A percentile compares a stretch with the other conserved stretches of the same genome.
These are phyloP conservation scores for Xylariaceae sp. DNA, from an alignment of 2,329 filamentous ascomycete genomes.

Conservation along the genomic window DNA sequence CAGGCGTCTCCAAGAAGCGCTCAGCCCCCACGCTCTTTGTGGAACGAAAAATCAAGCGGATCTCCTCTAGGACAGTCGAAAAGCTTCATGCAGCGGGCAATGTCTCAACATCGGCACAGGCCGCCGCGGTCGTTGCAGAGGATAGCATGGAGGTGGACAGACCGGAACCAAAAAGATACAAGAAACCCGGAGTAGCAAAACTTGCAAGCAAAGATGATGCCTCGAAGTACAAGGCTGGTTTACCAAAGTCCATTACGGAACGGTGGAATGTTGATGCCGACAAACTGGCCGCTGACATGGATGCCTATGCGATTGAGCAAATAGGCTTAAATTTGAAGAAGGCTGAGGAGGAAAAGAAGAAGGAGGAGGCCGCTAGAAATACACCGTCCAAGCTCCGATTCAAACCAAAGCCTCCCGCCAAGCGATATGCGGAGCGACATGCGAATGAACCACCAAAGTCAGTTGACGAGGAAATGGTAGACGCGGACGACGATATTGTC, in stretches of 20 bases:
- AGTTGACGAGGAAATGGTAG: constrained; percentile 22
- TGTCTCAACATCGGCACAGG: constrained; percentile 2
- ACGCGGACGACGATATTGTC: constrained; percentile 27
- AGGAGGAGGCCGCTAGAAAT: constrained; percentile 14
- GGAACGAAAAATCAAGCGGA: constrained; percentile 41
- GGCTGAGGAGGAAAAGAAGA: constrained; percentile 38
- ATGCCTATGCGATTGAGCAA: constrained; percentile 51
- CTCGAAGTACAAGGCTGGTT: constrained; percentile 19
- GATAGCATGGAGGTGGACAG: constrained; percentile 19
- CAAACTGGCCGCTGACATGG: constrained; percentile 27
- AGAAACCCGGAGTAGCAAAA: constrained; percentile 31
- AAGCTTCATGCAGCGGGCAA: constrained; percentile 17
- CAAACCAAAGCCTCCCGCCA: constrained; percentile 51
- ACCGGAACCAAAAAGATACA: constrained; percentile 24
- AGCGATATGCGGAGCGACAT: constrained; percentile 53
- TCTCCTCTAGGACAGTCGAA: constrained; percentile 18
- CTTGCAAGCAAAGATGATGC: constrained; percentile 12
- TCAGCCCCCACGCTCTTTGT: constrained; percentile 49
- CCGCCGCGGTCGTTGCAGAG: constrained; percentile 7
- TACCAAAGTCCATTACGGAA: constrained; percentile 25
- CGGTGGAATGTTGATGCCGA: constrained; percentile 35
- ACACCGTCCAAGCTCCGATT: constrained; percentile 34
- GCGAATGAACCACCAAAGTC: constrained; percentile 33
- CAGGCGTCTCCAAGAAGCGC: constrained; percentile 38
- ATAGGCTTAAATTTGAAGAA: constrained; percentile 50